Evolutionary conservation across 2,329 filamentous ascomycete species (phyloP).

Genomic region (Nemania serpens): DNA sequence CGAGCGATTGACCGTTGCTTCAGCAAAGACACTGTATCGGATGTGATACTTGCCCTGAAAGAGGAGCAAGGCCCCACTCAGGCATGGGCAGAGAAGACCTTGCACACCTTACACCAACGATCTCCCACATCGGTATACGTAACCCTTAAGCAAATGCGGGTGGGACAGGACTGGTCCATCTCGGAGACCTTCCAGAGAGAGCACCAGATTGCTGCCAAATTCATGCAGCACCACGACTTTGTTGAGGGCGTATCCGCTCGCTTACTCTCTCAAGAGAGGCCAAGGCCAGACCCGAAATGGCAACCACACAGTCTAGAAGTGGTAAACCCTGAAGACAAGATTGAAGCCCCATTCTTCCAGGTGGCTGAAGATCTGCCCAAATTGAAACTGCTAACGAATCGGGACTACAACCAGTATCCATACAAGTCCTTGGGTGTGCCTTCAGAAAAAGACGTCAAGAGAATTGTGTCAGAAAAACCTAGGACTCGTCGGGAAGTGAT

Average conservation of each 20-base stretch:
- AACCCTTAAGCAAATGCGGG: constrained; percentile 78
- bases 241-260: constrained; percentile 85
- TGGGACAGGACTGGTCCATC: constrained; percentile 78
- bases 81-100: constrained; percentile 79
- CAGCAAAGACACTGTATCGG: constrained; percentile 65
- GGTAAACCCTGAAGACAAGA: constrained; percentile 57
- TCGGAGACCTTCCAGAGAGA: constrained; percentile 83
- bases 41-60: constrained; percentile 72
- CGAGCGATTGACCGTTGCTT: constrained; percentile 86
- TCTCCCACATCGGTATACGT: constrained; percentile 90
- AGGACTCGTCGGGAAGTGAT: constrained; percentile 63
- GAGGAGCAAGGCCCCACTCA: constrained; percentile 54
- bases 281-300: constrained; percentile 68
- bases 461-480: constrained; percentile 47
- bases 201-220: constrained; percentile 79
- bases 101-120: constrained; percentile 73
- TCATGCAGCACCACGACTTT: constrained; percentile 93
- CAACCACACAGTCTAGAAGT: constrained; percentile 73
- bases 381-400: constrained; percentile 65
- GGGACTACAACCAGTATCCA: constrained; percentile 75
- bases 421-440: constrained; percentile 73
- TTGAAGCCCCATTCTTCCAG: constrained; percentile 72
- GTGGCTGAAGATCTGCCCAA: constrained; percentile 49
- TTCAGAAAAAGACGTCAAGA: constrained; percentile 64
- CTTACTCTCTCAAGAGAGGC: constrained; percentile 68